Conservation (phyloP, 176 grass and related monocot species). For the Bothriochloa decipiens region DNA sequence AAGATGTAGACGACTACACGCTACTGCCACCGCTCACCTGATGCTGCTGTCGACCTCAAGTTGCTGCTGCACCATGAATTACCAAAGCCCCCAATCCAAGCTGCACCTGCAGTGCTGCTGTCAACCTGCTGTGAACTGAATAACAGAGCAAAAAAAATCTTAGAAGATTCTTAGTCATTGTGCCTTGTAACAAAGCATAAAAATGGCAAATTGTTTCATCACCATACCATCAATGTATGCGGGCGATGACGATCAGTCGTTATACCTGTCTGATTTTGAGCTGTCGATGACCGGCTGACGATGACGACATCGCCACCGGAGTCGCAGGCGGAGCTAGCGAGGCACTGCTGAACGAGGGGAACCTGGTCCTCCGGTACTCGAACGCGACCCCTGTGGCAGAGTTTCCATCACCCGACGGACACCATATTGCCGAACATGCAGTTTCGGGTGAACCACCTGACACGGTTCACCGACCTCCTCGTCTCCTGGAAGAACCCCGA, state of each 20-base stretch:
- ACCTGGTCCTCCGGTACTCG: constrained; percentile 17
- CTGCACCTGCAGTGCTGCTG: background rate
- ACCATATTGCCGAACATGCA: constrained; percentile 32
- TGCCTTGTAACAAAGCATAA: too few species aligned
- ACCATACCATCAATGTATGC: too few species aligned
- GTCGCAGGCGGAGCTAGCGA: background rate
- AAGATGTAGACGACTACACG: background rate
- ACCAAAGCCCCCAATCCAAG: background rate
- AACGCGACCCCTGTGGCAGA: background rate
- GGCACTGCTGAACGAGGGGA: constrained; percentile 26
- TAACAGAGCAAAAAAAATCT: background rate
- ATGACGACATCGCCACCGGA: background rate
- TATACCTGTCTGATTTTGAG: too few species aligned
- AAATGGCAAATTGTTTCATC: too few species aligned
- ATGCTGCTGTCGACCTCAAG: background rate
- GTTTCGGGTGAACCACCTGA: background rate
- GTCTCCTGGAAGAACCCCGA: constrained; percentile 33
- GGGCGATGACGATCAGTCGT: too few species aligned
- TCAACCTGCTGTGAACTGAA: background rate
- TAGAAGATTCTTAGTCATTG: background rate
- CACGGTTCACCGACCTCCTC: background rate
- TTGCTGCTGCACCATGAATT: background rate
- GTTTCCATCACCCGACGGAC: background rate
- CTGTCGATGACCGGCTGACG: too few species aligned
- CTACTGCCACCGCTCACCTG: background rate